Evolutionary conservation across 192 early-diverging fungal species (phyloP), one percentile per base, ranked within the genome.

Genomic region (Coemansia sp.): DNA sequence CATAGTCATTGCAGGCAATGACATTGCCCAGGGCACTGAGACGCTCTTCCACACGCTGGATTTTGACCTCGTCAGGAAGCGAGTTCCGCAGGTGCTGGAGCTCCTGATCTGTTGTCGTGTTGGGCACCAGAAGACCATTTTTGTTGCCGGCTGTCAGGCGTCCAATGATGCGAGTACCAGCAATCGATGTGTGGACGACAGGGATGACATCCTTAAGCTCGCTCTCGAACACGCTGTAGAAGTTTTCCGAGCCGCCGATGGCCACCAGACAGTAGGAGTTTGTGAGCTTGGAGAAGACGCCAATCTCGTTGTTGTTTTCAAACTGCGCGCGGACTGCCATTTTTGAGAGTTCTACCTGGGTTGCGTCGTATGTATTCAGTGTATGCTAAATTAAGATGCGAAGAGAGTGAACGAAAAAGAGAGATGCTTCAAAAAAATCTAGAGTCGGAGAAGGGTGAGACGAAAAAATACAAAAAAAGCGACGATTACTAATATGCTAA

Each of bases 271-370:
- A 94, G 81, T 98, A 99, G 38, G 92, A 89, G 84, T 99, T 99
- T 74, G 96, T 99, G 63, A 99, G 86, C 62, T 89, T 86, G 70
- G 95, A 86, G 58, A 99, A 99, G 47, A 98, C 96, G 54, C 96
- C 96, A 77, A 99, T 93, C 77, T 99, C 96, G 82, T 98, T 97
- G 80, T 83, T 93, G 84, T 96, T 99, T 84, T 99, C 96, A 73
- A 99, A 99, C 82, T 94, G 92, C 24, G 94, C 92, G 74, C 94
- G 73, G 34, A 71, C 68, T 9, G 73, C 67, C 73, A 77, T 77
- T 50, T 37, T 69, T 22, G 46, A 48, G 14, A 25, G 13, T 10
- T 48, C 22, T 22, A 25, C 8, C 11, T 25, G 46, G 22, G 21
- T 25, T 48, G 46, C 13, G 22, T 15, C 21, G 14, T 48, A 48